Evolutionary conservation across 176 grass and related monocot genomes (phyloP).

Genomic region (Rhipidocladum racemiflorum): DNA sequence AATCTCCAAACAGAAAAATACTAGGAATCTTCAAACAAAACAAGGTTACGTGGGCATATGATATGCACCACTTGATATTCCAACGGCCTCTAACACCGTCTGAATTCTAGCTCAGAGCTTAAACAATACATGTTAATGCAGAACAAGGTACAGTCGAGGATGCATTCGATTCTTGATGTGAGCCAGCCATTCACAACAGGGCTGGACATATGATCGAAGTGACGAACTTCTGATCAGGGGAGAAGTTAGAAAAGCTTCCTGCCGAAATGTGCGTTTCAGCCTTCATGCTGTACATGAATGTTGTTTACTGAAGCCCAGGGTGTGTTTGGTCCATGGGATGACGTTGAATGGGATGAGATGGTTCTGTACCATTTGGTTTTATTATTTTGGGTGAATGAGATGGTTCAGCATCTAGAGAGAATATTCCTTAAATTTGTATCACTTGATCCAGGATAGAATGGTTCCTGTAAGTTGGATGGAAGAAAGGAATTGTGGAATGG

Average conservation of each 20-base stretch:
- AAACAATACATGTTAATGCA: neutral
- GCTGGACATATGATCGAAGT: neutral
- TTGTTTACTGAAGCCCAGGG: neutral
- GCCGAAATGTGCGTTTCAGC: neutral
- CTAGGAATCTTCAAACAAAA: neutral
- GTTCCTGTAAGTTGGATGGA: no score
- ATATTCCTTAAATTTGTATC: no score
- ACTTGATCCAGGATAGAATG: no score
- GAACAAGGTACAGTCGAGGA: neutral
- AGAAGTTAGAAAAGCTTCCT: neutral
- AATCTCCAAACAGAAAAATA: no score
- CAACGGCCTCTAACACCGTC: neutral
- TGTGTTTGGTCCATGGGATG: no score
- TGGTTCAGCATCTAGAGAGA: no score
- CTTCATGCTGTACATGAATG: conserved; percentile 22
- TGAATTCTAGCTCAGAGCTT: neutral
- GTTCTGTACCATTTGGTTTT: no score
- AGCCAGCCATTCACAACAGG: neutral
- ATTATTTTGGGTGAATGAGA: no score
- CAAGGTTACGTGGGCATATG: neutral
- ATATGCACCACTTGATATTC: neutral
- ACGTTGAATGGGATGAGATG: no score
- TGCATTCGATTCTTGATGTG: neutral
- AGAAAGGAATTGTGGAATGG: no score
- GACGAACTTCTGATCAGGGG: neutral